Evolutionary conservation across 768 basidiomycete genomes (phyloP).

Genomic region (Lactarius pseudohatsudake): DNA sequence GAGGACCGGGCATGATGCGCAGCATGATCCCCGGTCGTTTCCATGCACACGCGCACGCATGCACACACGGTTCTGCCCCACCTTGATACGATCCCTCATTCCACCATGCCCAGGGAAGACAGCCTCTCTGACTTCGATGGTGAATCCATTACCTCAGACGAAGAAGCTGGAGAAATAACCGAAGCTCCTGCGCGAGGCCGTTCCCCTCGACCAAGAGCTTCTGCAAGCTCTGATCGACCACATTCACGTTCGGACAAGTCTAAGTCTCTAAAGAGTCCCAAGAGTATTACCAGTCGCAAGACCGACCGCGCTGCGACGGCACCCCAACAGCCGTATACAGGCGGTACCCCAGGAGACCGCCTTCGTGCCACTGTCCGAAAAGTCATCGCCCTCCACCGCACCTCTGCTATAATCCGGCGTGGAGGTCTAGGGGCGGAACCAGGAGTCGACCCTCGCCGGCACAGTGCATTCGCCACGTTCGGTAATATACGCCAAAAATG

Average conservation of each 20-base stretch:
- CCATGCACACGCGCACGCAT: background rate
- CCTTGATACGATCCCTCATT: background rate
- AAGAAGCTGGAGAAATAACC: constrained; percentile 10
- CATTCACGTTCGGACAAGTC: background rate
- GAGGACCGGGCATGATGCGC: too few relatives aligned
- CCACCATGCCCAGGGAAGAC: constrained; percentile 21
- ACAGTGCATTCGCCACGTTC: constrained; percentile 54
- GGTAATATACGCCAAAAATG: constrained; percentile 61
- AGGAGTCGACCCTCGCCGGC: constrained; percentile 65
- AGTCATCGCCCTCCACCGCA: constrained; percentile 61
- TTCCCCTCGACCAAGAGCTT: background rate
- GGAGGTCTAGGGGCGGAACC: constrained; percentile 63
- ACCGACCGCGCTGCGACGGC: constrained; percentile 8
- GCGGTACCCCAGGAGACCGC: constrained; percentile 47
- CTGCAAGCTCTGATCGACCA: background rate
- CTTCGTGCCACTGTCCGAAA: constrained; percentile 59
- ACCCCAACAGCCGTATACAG: constrained; percentile 30
- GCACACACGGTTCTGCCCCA: background rate
- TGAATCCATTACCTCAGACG: constrained; percentile 15
- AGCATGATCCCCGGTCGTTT: background rate
- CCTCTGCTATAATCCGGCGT: constrained; percentile 41
- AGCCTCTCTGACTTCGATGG: constrained; percentile 15
- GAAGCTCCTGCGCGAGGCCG: background rate
- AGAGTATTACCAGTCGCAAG: background rate
- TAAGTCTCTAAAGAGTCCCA: background rate